Percentiles rank a stretch among this genome's conserved stretches.
phyloP scores from a whole-genome alignment of 176 grass and related monocot genomes.

The Phragmites australis region DNA sequence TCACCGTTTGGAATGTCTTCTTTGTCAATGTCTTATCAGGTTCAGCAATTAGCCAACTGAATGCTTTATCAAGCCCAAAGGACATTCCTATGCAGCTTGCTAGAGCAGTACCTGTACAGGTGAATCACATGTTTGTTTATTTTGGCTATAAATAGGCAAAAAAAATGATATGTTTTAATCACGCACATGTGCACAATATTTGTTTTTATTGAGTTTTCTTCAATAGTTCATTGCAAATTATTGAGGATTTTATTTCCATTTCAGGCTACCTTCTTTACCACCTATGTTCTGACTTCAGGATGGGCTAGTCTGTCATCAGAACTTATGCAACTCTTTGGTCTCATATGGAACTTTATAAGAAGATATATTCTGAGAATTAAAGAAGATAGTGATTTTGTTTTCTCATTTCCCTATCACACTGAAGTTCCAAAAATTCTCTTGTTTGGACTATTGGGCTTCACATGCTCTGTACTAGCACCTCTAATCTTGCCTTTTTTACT shows the following conservation, averaged over 20 bases:
- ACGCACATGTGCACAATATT: background rate
- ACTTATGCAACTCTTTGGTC: slow-evolving; percentile 81
- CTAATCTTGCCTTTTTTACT: slow-evolving; percentile 89
- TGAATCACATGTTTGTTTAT: slow-evolving; percentile 34
- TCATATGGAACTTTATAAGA: slow-evolving; percentile 70
- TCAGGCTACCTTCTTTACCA: slow-evolving; percentile 93
- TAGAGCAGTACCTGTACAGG: slow-evolving; percentile 84
- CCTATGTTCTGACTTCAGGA: slow-evolving; percentile 89
- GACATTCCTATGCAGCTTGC: slow-evolving; percentile 72
- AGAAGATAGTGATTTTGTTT: slow-evolving; percentile 53
- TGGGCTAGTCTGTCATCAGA: slow-evolving; percentile 93
- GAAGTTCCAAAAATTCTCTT: slow-evolving; percentile 86
- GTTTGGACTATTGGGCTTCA: slow-evolving; percentile 88
- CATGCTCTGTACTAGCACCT: slow-evolving; percentile 84
- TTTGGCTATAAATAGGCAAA: slow-evolving; percentile 22
- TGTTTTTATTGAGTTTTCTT: background rate
- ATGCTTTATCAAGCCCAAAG: slow-evolving; percentile 70
- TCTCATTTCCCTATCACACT: slow-evolving; percentile 83
- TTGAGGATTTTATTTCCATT: slow-evolving; percentile 46
- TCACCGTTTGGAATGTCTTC: slow-evolving; percentile 96
- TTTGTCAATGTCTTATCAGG: slow-evolving; percentile 86
- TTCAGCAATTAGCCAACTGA: slow-evolving; percentile 69
- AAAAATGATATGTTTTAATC: background rate
- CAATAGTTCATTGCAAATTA: slow-evolving; percentile 19
- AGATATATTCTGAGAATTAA: slow-evolving; percentile 70